phyloP scores from a whole-genome alignment of 352 stramenopile genomes.

The Pythium volutum region DNA sequence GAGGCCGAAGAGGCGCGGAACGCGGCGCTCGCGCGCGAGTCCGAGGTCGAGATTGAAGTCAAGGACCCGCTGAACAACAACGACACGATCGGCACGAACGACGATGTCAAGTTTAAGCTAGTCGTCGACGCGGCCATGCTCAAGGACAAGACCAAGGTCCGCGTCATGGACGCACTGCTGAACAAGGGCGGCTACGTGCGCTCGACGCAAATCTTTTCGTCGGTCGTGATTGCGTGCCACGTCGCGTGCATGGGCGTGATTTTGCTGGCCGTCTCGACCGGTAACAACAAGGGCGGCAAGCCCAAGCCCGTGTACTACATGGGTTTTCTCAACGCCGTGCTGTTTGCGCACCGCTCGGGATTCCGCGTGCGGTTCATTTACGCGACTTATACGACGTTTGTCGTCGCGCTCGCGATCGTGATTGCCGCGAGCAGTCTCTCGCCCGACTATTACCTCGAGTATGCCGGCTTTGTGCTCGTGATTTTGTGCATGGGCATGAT shows the following conservation, averaged over 20 bases:
- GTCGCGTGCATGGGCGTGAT: constrained; percentile 72
- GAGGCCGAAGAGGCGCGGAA: constrained; percentile 65
- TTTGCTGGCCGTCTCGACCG: constrained; percentile 56
- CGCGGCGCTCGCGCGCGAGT: constrained; percentile 41
- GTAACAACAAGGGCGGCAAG: constrained; percentile 33
- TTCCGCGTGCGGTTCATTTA: constrained; percentile 83
- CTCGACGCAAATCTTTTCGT: constrained; percentile 77
- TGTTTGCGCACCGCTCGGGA: constrained; percentile 72
- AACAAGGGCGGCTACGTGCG: constrained; percentile 79
- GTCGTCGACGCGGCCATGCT: constrained; percentile 48
- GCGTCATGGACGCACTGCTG: constrained; percentile 53
- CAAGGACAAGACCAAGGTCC: constrained; percentile 46
- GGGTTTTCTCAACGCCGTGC: constrained; percentile 76
- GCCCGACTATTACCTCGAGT: constrained; percentile 63
- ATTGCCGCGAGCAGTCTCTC: constrained; percentile 53
- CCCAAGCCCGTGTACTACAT: constrained; percentile 82
- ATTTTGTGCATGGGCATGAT: constrained; percentile 81
- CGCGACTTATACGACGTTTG: constrained; percentile 65
- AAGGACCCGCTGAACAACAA: constrained; percentile 14
- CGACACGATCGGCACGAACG: constrained; percentile 14
- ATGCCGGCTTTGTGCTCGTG: constrained; percentile 60
- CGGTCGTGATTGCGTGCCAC: constrained; percentile 64
- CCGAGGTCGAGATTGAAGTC: constrained; percentile 30
- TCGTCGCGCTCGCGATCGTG: constrained; percentile 61
- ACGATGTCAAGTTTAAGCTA: constrained; percentile 34